These are phyloP conservation scores for Rhizomucor pusillus DNA, from an alignment of 371 early-diverging fungal species.

Conservation along the genomic window DNA sequence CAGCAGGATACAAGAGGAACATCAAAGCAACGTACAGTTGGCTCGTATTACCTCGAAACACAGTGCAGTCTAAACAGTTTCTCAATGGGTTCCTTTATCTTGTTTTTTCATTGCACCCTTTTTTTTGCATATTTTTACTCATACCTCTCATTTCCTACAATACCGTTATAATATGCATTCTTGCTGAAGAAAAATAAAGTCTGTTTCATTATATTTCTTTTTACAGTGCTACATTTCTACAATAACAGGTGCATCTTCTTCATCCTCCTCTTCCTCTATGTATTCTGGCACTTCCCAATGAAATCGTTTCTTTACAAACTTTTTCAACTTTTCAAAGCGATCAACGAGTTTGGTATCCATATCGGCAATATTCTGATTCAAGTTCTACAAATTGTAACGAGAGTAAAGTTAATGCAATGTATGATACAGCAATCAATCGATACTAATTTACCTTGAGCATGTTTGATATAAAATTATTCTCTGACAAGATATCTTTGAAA, in stretches of 20 bases:
- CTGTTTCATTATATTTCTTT: not conserved
- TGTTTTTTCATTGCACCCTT: no score
- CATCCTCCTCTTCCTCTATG: not conserved
- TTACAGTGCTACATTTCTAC: not conserved
- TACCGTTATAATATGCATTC: not conserved
- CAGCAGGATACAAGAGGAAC: constrained; percentile 4
- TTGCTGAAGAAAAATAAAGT: not conserved
- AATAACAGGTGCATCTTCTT: not conserved
- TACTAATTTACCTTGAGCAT: constrained; percentile 44
- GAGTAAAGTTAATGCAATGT: not conserved
- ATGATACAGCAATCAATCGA: not conserved
- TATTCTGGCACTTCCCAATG: constrained; percentile 35
- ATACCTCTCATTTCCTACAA: no score
- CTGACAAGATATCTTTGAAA: constrained; percentile 69
- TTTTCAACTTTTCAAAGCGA: constrained; percentile 29
- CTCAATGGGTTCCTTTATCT: no score
- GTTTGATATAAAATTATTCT: constrained; percentile 65
- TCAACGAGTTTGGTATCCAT: constrained; percentile 18
- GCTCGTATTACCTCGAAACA: constrained; percentile 12
- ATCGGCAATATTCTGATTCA: constrained; percentile 29
- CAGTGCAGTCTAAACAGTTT: constrained; percentile 8
- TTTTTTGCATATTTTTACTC: no score
- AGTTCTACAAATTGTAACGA: not conserved
- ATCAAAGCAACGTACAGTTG: constrained; percentile 3
- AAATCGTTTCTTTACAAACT: constrained; percentile 40